phyloP scores from a whole-genome alignment of 148 eudicot species.

The Vaccinium myrtillus region DNA sequence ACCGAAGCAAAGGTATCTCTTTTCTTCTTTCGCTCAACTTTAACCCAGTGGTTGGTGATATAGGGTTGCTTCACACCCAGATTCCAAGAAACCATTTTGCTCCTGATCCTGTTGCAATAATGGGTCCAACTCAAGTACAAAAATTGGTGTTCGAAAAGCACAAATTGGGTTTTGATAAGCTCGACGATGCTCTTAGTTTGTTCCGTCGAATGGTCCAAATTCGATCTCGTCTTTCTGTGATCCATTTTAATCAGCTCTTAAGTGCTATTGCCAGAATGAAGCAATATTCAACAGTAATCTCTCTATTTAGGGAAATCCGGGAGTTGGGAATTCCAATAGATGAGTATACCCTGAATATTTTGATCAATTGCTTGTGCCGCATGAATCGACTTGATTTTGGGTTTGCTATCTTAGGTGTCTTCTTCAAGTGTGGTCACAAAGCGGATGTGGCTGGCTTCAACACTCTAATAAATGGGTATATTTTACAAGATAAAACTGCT shows the following conservation, averaged over 20 bases:
- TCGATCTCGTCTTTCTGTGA: background rate
- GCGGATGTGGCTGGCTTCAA: conserved; percentile 12
- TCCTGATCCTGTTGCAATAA: too few species aligned
- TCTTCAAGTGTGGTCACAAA: conserved; percentile 16
- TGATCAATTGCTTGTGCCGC: conserved; percentile 12
- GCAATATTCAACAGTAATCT: background rate
- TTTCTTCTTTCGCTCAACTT: too few species aligned
- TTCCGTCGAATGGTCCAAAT: background rate
- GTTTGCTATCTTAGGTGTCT: conserved; percentile 12
- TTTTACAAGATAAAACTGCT: background rate
- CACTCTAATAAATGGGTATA: conserved; percentile 1
- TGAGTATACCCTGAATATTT: background rate
- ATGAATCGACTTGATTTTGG: conserved; percentile 8
- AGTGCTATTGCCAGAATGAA: background rate
- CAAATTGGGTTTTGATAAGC: too few species aligned
- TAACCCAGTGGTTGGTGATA: too few species aligned
- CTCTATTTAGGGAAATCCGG: background rate
- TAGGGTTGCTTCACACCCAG: too few species aligned
- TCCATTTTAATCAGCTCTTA: background rate
- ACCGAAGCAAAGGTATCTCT: too few species aligned
- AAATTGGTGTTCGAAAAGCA: too few species aligned
- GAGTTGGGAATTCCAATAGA: background rate
- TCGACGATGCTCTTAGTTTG: background rate
- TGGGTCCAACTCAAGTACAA: too few species aligned
- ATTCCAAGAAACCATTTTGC: too few species aligned